phyloP scores from a whole-genome alignment of 352 stramenopile genomes.

The Phytophthora citrophthora region DNA sequence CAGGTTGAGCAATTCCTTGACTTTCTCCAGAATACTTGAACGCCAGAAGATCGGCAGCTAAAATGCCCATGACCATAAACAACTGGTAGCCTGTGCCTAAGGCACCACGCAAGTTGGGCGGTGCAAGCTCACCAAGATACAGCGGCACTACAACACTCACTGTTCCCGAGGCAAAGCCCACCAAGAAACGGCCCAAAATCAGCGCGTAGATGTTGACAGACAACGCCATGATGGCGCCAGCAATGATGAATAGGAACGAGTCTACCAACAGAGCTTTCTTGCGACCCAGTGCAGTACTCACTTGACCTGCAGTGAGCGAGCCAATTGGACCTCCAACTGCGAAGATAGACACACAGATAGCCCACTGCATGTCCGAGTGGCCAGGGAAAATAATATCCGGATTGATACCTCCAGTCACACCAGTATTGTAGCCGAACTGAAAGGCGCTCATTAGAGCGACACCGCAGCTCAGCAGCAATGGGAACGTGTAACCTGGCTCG shows the following conservation, averaged over 20 bases:
- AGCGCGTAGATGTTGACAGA: conserved; percentile 77
- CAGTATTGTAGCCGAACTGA: conserved; percentile 81
- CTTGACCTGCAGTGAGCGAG: conserved; percentile 62
- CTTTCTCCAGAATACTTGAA: conserved; percentile 69
- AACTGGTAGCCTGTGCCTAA: conserved; percentile 80
- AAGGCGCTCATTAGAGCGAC: conserved; percentile 76
- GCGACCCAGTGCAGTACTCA: conserved; percentile 60
- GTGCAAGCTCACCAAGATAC: conserved; percentile 73
- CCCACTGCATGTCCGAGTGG: conserved; percentile 69
- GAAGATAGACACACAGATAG: conserved; percentile 74
- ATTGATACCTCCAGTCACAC: conserved; percentile 71
- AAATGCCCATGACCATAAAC: conserved; percentile 73
- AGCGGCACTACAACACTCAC: conserved; percentile 78
- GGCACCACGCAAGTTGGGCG: conserved; percentile 73
- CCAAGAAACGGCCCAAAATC: conserved; percentile 71
- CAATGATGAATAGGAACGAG: conserved; percentile 72
- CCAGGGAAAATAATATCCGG: conserved; percentile 67
- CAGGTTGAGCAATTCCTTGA: conserved; percentile 57
- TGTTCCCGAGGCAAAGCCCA: conserved; percentile 70
- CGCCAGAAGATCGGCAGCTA: conserved; percentile 56
- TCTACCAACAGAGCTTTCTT: conserved; percentile 69
- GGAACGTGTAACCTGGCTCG: conserved; percentile 71
- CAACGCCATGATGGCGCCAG: conserved; percentile 61
- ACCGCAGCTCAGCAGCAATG: conserved; percentile 67
- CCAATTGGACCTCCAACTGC: conserved; percentile 66